Conservation (phyloP, 768 basidiomycete genomes). For the Royoungia palumana region DNA sequence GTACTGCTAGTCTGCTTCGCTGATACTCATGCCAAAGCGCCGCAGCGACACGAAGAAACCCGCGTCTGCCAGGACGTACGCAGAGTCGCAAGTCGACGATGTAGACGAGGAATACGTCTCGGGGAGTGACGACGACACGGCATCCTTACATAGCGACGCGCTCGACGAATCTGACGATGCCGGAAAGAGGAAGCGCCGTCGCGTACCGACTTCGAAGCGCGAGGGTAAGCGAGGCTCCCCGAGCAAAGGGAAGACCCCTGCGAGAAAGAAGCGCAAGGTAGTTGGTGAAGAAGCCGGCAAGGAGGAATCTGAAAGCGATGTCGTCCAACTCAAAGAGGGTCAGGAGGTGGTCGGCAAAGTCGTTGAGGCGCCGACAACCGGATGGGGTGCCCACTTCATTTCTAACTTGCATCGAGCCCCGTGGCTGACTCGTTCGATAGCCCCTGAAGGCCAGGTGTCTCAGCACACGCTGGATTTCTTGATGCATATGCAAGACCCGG, state of each 20-base stretch:
- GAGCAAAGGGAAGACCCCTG: conserved; percentile 12
- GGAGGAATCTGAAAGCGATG: conserved; percentile 36
- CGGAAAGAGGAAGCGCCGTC: conserved; percentile 21
- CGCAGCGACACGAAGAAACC: conserved; percentile 5
- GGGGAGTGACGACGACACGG: conserved; percentile 11
- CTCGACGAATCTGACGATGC: conserved; percentile 38
- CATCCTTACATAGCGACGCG: conserved; percentile 41
- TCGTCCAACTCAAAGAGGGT: conserved; percentile 53
- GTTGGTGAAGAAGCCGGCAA: conserved; percentile 8
- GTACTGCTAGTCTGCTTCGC: neutral
- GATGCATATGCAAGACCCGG: conserved; percentile 61
- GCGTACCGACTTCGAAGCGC: conserved; percentile 22
- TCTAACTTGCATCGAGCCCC: neutral
- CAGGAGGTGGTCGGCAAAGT: conserved; percentile 72
- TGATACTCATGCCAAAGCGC: conserved; percentile 18
- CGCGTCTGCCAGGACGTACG: neutral
- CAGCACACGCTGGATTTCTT: conserved; percentile 83
- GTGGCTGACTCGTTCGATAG: conserved; percentile 33
- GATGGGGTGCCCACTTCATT: conserved; percentile 50
- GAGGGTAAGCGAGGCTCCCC: conserved; percentile 1
- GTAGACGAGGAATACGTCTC: conserved; percentile 10
- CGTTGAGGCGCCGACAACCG: conserved; percentile 77
- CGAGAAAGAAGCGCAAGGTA: conserved; percentile 26
- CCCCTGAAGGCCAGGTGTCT: conserved; percentile 83
- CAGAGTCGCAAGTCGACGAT: conserved; percentile 7